These are phyloP conservation scores for Reutealis trisperma DNA, from an alignment of 345 rosid genomes.

Conservation along the genomic window DNA sequence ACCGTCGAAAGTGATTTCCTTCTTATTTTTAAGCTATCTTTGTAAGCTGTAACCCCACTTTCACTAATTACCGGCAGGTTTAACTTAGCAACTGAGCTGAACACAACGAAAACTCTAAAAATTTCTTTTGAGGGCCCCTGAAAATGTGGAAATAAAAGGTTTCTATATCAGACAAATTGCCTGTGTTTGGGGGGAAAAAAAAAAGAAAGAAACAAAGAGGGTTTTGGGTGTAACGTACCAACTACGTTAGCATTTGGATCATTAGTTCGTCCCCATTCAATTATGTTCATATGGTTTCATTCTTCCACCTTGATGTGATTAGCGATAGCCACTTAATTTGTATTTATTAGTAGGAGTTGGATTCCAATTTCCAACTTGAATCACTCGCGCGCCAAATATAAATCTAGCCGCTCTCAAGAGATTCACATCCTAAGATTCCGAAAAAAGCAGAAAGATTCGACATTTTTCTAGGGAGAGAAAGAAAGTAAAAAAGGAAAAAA, in stretches of 20 bases:
- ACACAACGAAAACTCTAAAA: too few species aligned
- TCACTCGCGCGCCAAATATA: background rate
- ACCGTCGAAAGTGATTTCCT: background rate
- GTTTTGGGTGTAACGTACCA: background rate
- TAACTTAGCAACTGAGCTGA: background rate
- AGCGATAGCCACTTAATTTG: background rate
- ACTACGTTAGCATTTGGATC: background rate
- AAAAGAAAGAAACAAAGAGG: background rate
- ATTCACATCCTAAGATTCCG: conserved; percentile 4
- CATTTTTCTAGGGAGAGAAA: background rate
- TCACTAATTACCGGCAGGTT: background rate
- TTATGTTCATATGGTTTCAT: background rate
- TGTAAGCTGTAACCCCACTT: too few species aligned
- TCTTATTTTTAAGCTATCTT: too few species aligned
- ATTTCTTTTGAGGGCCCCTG: background rate
- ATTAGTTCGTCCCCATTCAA: background rate
- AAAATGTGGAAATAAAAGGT: background rate
- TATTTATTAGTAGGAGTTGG: too few species aligned
- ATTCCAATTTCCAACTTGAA: background rate
- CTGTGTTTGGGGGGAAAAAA: background rate
- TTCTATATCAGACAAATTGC: background rate
- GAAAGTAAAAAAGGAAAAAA: background rate
- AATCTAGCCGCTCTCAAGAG: background rate
- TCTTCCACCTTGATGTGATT: background rate
- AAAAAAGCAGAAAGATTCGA: background rate